phyloP scores from a whole-genome alignment of 129 eudicot genomes.

The Artemisia annua region DNA sequence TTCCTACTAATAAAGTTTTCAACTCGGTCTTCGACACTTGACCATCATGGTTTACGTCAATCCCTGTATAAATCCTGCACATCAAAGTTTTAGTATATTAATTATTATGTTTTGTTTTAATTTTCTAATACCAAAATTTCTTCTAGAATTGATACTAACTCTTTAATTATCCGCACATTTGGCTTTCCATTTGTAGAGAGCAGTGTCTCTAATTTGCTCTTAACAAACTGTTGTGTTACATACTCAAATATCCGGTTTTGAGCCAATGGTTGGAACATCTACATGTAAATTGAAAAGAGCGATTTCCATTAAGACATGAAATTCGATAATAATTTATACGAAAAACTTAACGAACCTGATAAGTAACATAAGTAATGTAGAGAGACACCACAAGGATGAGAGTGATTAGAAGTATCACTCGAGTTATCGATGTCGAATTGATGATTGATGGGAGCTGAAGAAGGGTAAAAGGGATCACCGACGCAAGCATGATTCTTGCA shows the following conservation, averaged over 20 bases:
- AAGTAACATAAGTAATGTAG: conserved; percentile 33
- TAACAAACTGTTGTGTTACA: conserved; percentile 46
- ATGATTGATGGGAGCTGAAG: conserved; percentile 48
- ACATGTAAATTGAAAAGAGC: conserved; percentile 10
- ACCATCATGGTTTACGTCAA: conserved; percentile 43
- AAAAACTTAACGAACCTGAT: conserved; percentile 43
- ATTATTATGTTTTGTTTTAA: neutral
- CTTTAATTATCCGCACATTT: conserved; percentile 44
- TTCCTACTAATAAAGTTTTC: conserved; percentile 49
- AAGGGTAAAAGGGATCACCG: conserved; percentile 53
- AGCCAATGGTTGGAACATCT: conserved; percentile 73
- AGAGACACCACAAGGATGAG: conserved; percentile 48
- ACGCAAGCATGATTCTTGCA: conserved; percentile 53
- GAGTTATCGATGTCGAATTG: conserved; percentile 27
- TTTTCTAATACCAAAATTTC: neutral
- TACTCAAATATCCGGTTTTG: conserved; percentile 50
- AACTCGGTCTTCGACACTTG: conserved; percentile 48
- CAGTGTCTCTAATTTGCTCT: conserved; percentile 47
- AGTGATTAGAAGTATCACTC: conserved; percentile 38
- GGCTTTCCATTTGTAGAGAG: conserved; percentile 53
- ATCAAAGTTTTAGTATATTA: neutral
- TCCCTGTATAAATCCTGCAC: conserved; percentile 47
- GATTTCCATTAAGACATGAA: neutral
- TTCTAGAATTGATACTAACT: conserved; percentile 32
- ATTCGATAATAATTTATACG: neutral